Evolutionary conservation across 129 eudicot genomes (phyloP), one percentile per base, ranked within the genome.

Genomic region (Flaveria brownii): DNA sequence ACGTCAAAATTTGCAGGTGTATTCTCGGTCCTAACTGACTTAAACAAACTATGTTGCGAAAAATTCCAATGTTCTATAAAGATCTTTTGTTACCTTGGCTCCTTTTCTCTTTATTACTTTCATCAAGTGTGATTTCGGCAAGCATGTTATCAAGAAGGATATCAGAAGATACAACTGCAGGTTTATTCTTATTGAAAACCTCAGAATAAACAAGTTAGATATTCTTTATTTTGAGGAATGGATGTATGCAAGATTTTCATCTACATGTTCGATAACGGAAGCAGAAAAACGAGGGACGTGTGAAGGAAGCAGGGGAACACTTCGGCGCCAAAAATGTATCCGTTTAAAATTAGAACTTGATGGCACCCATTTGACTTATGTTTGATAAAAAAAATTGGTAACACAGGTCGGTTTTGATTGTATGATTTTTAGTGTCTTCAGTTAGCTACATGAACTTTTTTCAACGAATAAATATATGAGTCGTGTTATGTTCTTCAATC

Each of bases 41-140:
- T 7, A 62, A 64, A 67, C 51, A 62, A 64, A 62, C 51, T 68
- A 73, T 25, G 14, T 2, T 77, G 47, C 2, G 42, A 33, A 33
- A 33, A 33, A 0, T 33, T 33, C 39, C 76, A 2, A 15, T 41
- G 50, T 63, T 80, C n/a, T 60, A 43, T 4, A 61, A 10, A 14
- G 28, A 8, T 65, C 62, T 81, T 6, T 76, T 42, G 47, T 82
- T 82, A 52, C 79, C 84, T 76, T 86, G 80, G 80, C 91, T 71
- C 36, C 97, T 82, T 75, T 82, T 87, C 84, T 82, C 90, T 61
- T 93, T 83, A 84, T 93, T 97, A 16, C 55, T 76, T 82, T 93
- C 97, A 77, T 93, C 97, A 9, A 93, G 92, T 2, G 92, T 89
- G 60, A 85, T 88, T 60, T 93, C 98, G 15, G 98, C 97, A 84